A percentile compares a stretch with the other conserved stretches of the same genome.
phyloP scores from a whole-genome alignment of 73 alveolate genomes.

The Paramecium primaurelia region DNA sequence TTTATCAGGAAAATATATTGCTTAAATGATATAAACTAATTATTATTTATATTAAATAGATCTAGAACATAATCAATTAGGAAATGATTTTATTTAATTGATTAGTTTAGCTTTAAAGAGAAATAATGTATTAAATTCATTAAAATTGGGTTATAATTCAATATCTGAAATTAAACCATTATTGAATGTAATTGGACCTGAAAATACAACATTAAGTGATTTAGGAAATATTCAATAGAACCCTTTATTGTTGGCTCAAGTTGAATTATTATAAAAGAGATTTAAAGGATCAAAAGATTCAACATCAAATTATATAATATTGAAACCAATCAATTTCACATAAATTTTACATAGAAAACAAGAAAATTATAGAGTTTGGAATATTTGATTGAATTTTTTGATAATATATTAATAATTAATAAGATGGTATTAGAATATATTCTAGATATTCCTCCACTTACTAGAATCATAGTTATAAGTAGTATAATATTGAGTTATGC shows the following conservation, averaged over 20 bases:
- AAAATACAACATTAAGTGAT: background rate
- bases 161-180: background rate
- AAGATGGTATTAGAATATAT: background rate
- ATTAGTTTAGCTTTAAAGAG: background rate
- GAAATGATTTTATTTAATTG: background rate
- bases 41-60: background rate
- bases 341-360: background rate
- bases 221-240: background rate
- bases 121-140: background rate
- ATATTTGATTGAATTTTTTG: background rate
- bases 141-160: background rate
- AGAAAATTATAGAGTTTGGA: constrained; percentile 39
- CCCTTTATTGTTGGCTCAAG: background rate
- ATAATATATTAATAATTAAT: background rate
- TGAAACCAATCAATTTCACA: background rate
- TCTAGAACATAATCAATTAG: background rate
- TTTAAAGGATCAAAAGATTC: background rate
- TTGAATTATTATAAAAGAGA: constrained; percentile 32
- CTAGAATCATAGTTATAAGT: background rate
- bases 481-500: background rate
- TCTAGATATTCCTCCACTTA: background rate
- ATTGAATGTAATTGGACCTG: constrained; percentile 34
- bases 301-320: background rate
- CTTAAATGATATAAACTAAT: background rate
- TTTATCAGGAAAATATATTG: background rate